These are phyloP conservation scores for Hyparrhenia diplandra DNA, from an alignment of 176 grass and related monocot species.

Conservation along the genomic window DNA sequence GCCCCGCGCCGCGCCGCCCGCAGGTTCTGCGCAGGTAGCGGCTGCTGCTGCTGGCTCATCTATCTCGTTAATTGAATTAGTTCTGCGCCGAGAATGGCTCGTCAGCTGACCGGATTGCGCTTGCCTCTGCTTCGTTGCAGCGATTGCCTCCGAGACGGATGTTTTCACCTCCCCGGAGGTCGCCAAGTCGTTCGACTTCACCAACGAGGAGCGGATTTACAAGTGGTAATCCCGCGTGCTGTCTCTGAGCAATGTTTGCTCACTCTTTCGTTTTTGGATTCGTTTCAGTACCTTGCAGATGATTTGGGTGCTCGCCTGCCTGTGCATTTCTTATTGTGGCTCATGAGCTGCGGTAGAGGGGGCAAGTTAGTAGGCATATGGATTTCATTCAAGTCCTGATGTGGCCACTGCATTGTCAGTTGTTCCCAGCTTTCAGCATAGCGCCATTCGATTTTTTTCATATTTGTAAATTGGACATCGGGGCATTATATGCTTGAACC, in stretches of 20 bases:
- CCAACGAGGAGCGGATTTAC: conserved; percentile 88
- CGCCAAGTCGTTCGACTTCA: conserved; percentile 85
- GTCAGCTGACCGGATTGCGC: conserved; percentile 2
- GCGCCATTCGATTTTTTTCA: not conserved
- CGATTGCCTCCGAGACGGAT: conserved; percentile 53
- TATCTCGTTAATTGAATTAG: not conserved
- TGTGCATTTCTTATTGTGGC: not conserved
- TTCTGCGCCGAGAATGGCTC: not conserved
- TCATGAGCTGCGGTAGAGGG: not conserved
- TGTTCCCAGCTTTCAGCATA: not conserved
- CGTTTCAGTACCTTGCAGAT: not conserved
- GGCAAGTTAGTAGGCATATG: not conserved
- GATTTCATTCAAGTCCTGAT: not conserved
- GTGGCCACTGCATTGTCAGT: not conserved
- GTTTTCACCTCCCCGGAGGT: conserved; percentile 86
- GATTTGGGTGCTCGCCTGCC: not conserved
- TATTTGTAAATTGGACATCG: not conserved
- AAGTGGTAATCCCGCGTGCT: conserved; percentile 60
- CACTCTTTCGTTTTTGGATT: not conserved
- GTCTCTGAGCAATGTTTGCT: not conserved
- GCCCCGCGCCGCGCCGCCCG: conserved; percentile 35
- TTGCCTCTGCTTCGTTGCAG: conserved; percentile 24
- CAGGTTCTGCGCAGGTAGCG: conserved; percentile 63
- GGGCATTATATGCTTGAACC: not conserved
- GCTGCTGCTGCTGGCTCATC: not conserved